Evolutionary conservation across 768 basidiomycete species (phyloP), one percentile per base, ranked within the genome.

Genomic region (Lanmaoa rubissima): DNA sequence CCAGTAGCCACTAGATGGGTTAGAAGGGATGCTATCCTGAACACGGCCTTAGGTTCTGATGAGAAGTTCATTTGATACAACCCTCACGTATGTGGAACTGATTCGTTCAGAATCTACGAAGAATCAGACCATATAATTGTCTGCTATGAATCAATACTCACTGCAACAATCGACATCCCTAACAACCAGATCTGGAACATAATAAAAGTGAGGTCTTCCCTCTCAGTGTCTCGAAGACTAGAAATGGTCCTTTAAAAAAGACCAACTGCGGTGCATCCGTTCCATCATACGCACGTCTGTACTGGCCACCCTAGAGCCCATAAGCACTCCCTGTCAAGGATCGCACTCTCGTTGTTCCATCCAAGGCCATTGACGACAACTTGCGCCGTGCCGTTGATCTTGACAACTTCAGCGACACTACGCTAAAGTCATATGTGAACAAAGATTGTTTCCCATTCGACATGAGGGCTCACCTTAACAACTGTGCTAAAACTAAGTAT

Each of bases 131-230:
- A 16, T 24, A 38, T 44, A 19, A 16, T 42, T 46, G 14, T 38
- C 24, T 65, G 32, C 82, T 66, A 19, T 56, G 11, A 59, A 48
- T 39, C 55, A 2, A 26, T 48, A 62, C 71, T 61, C 51, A 65
- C 70, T 40, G 89, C 89, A 43, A 89, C 85, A 31, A 86, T 54
- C 12, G 88, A 89, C 85, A 90, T 87, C 32, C 85, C 87, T 16
- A 90, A 74, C 7, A 90, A 83, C 90, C 90, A 92, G 53, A 89
- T 73, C 61, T 92, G 88, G 74, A 91, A 92, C 7, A 79, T 78
- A 40, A 92, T 84, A 70, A 91, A 91, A 12, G 86, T 80, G 56
- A 89, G 72, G 68, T 92, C 90, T 65, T 91, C 88, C 28, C 90
- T 84, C 68, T 88, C 82, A 31, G 88, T 90, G 65, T 89, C 81